Percentiles rank a stretch among this genome's conserved stretches.
These are phyloP conservation scores for Chrysanthemum makinoi DNA, from an alignment of 129 eudicot species.

Conservation along the genomic window DNA sequence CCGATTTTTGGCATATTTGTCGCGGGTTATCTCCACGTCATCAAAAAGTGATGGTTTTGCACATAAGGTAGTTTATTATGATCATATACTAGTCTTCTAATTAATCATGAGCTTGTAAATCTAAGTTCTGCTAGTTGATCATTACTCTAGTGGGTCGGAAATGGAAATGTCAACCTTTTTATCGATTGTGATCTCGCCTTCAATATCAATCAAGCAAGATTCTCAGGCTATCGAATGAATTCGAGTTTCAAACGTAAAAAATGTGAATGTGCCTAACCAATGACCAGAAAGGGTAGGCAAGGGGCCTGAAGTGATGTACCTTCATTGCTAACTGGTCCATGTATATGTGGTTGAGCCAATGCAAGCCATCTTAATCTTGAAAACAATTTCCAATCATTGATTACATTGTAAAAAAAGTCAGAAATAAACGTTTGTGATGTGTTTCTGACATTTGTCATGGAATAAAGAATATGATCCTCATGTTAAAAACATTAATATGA, in stretches of 20 bases:
- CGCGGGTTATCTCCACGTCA: conserved; percentile 20
- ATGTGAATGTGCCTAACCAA: conserved; percentile 32
- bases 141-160: conserved; percentile 10
- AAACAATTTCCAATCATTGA: background rate
- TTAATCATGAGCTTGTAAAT: conserved; percentile 32
- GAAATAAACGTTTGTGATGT: background rate
- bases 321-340: conserved; percentile 13
- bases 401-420: background rate
- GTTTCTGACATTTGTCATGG: too few species aligned
- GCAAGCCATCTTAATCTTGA: background rate
- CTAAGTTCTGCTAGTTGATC: background rate
- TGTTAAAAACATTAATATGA: too few species aligned
- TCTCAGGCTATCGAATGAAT: background rate
- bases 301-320: conserved; percentile 14
- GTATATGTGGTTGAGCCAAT: background rate
- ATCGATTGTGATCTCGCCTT: conserved; percentile 7
- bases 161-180: background rate
- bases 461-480: too few species aligned
- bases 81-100: conserved; percentile 22
- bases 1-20: conserved; percentile 40
- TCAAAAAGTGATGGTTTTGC: conserved; percentile 26
- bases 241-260: conserved; percentile 19
- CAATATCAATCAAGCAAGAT: background rate
- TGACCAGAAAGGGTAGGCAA: conserved; percentile 12
- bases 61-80: conserved; percentile 31